phyloP scores from a whole-genome alignment of 140 eudicot species.

The Cichorium intybus region DNA sequence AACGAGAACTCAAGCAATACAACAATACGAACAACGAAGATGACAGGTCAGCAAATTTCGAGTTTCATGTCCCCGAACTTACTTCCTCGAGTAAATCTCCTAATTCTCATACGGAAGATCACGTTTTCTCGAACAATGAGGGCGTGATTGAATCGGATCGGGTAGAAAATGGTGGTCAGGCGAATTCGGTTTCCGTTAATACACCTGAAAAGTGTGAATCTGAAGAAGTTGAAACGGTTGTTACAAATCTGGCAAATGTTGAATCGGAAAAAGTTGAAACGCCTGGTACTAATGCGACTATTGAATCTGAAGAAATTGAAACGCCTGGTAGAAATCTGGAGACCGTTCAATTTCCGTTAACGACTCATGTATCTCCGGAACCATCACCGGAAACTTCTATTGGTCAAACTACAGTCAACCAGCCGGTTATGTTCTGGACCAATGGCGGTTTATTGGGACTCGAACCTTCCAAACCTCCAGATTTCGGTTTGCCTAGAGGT shows the following conservation, averaged over 20 bases:
- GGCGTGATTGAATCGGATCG: slow-evolving; percentile 21
- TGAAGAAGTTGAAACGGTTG: slow-evolving; percentile 29
- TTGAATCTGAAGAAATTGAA: too few species aligned
- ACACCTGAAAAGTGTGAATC: slow-evolving; percentile 23
- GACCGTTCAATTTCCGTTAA: slow-evolving; percentile 11
- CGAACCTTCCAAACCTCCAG: slow-evolving; percentile 94
- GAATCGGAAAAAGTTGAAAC: too few species aligned
- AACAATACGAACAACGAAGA: slow-evolving; percentile 31
- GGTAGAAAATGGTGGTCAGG: slow-evolving; percentile 1
- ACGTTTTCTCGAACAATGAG: slow-evolving; percentile 3
- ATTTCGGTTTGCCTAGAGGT: slow-evolving; percentile 38
- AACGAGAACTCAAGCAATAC: slow-evolving; percentile 40
- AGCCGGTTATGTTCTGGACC: slow-evolving; percentile 72
- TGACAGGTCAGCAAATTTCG: slow-evolving; percentile 21
- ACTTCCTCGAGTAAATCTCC: slow-evolving; percentile 14
- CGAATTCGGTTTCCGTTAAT: slow-evolving; percentile 14
- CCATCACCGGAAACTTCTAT: slow-evolving; percentile 42
- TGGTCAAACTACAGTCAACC: slow-evolving; percentile 19
- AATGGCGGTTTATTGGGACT: slow-evolving; percentile 88
- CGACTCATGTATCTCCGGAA: slow-evolving; percentile 34
- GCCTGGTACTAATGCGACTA: slow-evolving; percentile 22
- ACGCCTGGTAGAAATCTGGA: not conserved
- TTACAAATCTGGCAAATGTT: slow-evolving; percentile 23
- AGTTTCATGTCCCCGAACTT: slow-evolving; percentile 33
- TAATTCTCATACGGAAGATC: slow-evolving; percentile 16